Evolutionary conservation across 2,329 filamentous ascomycete genomes (phyloP).

Genomic region (Xylariales sp.): DNA sequence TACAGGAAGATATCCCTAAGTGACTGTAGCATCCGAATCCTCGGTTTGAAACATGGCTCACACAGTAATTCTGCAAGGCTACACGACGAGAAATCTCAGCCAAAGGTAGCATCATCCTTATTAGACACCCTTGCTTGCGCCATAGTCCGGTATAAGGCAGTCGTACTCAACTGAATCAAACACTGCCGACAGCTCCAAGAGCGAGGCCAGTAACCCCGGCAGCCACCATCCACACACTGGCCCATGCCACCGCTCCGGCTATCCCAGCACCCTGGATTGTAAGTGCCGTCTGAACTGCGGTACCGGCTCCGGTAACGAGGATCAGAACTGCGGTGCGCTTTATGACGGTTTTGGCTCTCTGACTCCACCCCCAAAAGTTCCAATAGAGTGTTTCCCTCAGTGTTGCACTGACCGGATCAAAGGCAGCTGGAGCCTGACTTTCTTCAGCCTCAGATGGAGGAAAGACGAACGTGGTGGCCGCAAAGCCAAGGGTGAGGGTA

Average conservation of each 20-base stretch:
- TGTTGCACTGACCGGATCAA: slow-evolving; percentile 61
- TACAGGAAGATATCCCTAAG: too few species aligned
- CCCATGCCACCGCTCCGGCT: slow-evolving; percentile 67
- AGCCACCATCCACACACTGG: slow-evolving; percentile 68
- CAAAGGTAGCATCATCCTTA: too few species aligned
- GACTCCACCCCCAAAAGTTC: slow-evolving; percentile 67
- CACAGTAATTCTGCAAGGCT: too few species aligned
- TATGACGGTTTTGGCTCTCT: slow-evolving; percentile 59
- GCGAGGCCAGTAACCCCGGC: slow-evolving; percentile 54
- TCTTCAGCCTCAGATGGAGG: slow-evolving; percentile 56
- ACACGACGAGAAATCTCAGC: too few species aligned
- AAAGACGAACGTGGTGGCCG: slow-evolving; percentile 75
- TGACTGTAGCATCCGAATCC: too few species aligned
- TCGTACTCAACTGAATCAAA: too few species aligned
- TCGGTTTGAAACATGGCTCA: too few species aligned
- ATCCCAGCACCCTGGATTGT: slow-evolving; percentile 68
- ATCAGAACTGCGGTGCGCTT: slow-evolving; percentile 58
- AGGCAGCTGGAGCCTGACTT: slow-evolving; percentile 43
- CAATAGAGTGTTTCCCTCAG: slow-evolving; percentile 66
- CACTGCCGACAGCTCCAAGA: slow-evolving; percentile 46
- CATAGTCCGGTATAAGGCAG: too few species aligned
- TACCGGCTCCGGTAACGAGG: slow-evolving; percentile 52
- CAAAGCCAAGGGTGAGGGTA: slow-evolving; percentile 57
- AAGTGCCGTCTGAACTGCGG: slow-evolving; percentile 60
- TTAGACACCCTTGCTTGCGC: too few species aligned